A percentile compares a stretch with the other conserved stretches of the same genome.
These are phyloP conservation scores for Pleurotus platypus DNA, from an alignment of 768 basidiomycete species.

Conservation along the genomic window DNA sequence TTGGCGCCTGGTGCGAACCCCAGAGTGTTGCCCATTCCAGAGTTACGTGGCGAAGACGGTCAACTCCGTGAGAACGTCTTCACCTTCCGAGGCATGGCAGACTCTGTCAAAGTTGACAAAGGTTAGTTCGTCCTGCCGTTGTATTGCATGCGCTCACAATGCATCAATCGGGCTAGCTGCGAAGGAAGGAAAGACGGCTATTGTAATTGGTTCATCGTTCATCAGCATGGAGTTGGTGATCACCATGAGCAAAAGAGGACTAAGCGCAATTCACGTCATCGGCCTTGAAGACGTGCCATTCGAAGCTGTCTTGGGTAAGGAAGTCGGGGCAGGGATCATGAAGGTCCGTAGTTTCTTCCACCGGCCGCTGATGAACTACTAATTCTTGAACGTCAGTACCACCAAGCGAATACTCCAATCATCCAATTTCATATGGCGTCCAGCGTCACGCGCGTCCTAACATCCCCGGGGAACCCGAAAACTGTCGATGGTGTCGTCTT, in stretches of 20 bases:
- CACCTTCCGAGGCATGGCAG: constrained; percentile 66
- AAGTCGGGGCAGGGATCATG: constrained; percentile 73
- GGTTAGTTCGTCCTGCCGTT: constrained; percentile 34
- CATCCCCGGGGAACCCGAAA: constrained; percentile 46
- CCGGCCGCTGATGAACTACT: background rate
- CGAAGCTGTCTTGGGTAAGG: constrained; percentile 74
- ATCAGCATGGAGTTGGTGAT: constrained; percentile 91
- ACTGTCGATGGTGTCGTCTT: constrained; percentile 65
- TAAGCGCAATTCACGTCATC: constrained; percentile 79
- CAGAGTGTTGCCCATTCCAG: constrained; percentile 61
- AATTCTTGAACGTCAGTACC: constrained; percentile 42
- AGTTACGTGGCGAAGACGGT: constrained; percentile 37
- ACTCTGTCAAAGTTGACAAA: constrained; percentile 68
- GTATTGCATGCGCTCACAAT: background rate
- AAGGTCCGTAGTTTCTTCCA: constrained; percentile 43
- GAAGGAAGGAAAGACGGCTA: constrained; percentile 71
- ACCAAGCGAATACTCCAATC: constrained; percentile 52
- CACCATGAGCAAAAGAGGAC: constrained; percentile 69
- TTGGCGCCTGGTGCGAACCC: constrained; percentile 77
- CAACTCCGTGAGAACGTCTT: constrained; percentile 72
- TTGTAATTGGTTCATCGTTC: constrained; percentile 86
- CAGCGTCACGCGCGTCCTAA: constrained; percentile 63
- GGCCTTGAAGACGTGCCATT: constrained; percentile 83
- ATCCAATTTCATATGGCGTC: constrained; percentile 81
- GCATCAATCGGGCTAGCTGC: constrained; percentile 35